A percentile compares a stretch with the other conserved stretches of the same genome.
Conservation (phyloP, 129 eudicot species). For the Lactuca sativa region DNA sequence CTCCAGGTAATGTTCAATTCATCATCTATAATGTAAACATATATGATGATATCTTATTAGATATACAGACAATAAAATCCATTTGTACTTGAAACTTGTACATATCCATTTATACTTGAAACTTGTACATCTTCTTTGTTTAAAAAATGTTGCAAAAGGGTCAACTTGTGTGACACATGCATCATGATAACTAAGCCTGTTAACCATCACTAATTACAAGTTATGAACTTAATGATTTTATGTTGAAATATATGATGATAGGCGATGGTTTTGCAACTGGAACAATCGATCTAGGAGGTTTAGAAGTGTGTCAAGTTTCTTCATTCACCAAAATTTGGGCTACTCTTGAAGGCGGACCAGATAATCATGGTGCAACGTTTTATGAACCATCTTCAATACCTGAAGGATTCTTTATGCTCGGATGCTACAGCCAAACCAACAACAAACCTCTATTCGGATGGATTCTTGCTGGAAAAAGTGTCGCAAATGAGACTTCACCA, state of each 20-base stretch:
- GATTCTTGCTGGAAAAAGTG: conserved; percentile 59
- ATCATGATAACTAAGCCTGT: neutral
- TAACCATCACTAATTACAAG: neutral
- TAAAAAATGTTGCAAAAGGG: too few relatives aligned
- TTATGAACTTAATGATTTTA: neutral
- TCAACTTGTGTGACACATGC: neutral
- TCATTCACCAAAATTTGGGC: conserved; percentile 64
- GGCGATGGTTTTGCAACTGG: conserved; percentile 76
- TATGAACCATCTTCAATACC: conserved; percentile 66
- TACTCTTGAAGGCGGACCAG: conserved; percentile 66
- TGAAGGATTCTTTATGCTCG: conserved; percentile 63
- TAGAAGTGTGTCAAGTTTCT: conserved; percentile 55
- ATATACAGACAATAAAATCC: neutral
- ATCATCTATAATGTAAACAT: neutral
- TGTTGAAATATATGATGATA: conserved; percentile 19
- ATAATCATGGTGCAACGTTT: conserved; percentile 62
- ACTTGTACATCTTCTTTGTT: too few relatives aligned
- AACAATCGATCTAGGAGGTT: conserved; percentile 75
- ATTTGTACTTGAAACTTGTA: too few relatives aligned
- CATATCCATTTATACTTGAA: too few relatives aligned
- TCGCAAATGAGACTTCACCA: conserved; percentile 26
- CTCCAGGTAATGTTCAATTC: conserved; percentile 44
- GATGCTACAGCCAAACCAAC: conserved; percentile 70
- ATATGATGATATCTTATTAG: neutral
- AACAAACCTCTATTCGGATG: conserved; percentile 61